phyloP scores from a whole-genome alignment of 2,329 filamentous ascomycete genomes.

The Cladorrhinum sp. region DNA sequence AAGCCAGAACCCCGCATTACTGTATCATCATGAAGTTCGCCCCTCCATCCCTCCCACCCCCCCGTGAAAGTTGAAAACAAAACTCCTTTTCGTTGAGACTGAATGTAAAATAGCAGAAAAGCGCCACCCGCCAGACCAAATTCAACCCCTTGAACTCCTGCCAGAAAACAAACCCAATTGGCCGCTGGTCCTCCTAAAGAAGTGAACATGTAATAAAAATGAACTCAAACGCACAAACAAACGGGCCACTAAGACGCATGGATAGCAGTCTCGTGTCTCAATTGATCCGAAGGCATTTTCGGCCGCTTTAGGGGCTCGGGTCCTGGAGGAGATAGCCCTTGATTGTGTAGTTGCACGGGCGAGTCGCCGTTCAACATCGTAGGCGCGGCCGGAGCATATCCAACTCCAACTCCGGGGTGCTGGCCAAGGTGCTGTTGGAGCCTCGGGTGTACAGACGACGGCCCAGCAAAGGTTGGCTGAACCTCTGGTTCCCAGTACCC shows the following conservation, averaged over 20 bases:
- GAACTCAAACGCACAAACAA: conserved; percentile 8
- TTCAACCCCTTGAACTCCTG: conserved; percentile 14
- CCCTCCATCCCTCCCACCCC: neutral
- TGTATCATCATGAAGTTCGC: neutral
- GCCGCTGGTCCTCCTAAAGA: conserved; percentile 7
- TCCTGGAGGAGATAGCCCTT: conserved; percentile 17
- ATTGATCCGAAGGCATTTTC: conserved; percentile 28
- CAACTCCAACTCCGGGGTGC: conserved; percentile 21
- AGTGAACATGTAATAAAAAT: conserved; percentile 12
- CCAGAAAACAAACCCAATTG: neutral
- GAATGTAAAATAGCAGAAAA: conserved; percentile 3
- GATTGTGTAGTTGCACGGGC: conserved; percentile 21
- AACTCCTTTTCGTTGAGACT: conserved; percentile 1
- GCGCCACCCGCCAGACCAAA: conserved; percentile 6
- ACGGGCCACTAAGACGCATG: conserved; percentile 26
- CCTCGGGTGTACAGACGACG: conserved; percentile 34
- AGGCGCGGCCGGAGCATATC: conserved; percentile 35
- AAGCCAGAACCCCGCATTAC: conserved; percentile 1
- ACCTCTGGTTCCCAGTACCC: conserved; percentile 35
- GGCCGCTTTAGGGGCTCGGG: conserved; percentile 27
- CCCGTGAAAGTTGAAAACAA: neutral
- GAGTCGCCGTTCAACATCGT: conserved; percentile 27
- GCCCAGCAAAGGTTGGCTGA: conserved; percentile 34
- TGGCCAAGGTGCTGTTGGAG: conserved; percentile 36
- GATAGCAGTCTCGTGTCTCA: conserved; percentile 33